A percentile compares a stretch with the other conserved stretches of the same genome.
phyloP scores from a whole-genome alignment of 2,329 filamentous ascomycete genomes.

The Malbranchea zuffiana region DNA sequence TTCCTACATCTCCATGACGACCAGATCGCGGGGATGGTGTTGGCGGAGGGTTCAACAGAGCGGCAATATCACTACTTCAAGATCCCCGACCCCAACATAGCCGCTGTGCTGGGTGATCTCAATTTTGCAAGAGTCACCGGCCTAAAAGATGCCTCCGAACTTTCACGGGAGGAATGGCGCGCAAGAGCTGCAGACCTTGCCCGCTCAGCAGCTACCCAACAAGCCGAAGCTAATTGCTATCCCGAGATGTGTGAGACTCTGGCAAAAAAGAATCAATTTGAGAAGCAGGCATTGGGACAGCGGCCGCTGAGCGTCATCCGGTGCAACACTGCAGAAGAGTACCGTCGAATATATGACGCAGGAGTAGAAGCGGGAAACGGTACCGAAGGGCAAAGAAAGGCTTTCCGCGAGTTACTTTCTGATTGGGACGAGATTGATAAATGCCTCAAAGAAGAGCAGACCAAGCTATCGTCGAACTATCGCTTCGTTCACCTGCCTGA shows the following conservation, averaged over 20 bases:
- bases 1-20: constrained; percentile 25
- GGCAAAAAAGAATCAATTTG: constrained; percentile 24
- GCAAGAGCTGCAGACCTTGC: constrained; percentile 23
- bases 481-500: constrained; percentile 25
- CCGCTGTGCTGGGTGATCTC: constrained; percentile 23
- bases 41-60: constrained; percentile 29
- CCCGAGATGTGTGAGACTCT: constrained; percentile 21
- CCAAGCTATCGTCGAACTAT: constrained; percentile 23
- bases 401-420: constrained; percentile 23
- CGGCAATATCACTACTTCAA: constrained; percentile 23
- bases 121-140: constrained; percentile 26
- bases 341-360: constrained; percentile 24
- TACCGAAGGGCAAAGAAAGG: constrained; percentile 22
- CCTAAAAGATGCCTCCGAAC: constrained; percentile 19
- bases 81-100: constrained; percentile 24
- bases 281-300: constrained; percentile 19
- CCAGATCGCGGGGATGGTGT: constrained; percentile 28
- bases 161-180: constrained; percentile 28
- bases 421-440: constrained; percentile 21
- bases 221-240: constrained; percentile 18
- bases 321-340: constrained; percentile 25
- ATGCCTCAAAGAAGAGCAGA: constrained; percentile 24
- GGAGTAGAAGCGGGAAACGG: constrained; percentile 27
- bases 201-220: constrained; percentile 16
- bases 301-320: constrained; percentile 29